Evolutionary conservation across 805 yeast genomes (phyloP).

Genomic region (Nakazawaea molendinolei): DNA sequence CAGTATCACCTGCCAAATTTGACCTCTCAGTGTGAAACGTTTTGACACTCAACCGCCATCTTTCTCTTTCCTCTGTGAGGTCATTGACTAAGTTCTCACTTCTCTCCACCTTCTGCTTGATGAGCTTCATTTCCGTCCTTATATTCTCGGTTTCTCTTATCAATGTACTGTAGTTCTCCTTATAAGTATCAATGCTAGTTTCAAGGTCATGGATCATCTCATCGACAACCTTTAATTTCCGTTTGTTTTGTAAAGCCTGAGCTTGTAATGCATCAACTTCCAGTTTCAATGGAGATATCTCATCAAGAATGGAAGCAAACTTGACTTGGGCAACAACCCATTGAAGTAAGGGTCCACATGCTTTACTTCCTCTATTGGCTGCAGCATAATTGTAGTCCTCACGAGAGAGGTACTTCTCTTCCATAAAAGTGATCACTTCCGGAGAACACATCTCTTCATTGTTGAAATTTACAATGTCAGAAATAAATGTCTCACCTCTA

Average conservation of each 20-base stretch:
- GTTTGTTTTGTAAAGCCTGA: constrained; percentile 54
- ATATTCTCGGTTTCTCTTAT: constrained; percentile 75
- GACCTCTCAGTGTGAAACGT: constrained; percentile 40
- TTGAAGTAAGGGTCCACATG: constrained; percentile 84
- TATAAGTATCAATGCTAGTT: constrained; percentile 59
- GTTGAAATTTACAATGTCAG: constrained; percentile 72
- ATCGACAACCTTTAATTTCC: constrained; percentile 67
- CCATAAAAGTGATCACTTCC: constrained; percentile 50
- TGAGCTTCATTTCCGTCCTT: constrained; percentile 60
- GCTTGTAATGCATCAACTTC: constrained; percentile 59
- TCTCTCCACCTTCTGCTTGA: constrained; percentile 53
- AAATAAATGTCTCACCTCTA: constrained; percentile 80
- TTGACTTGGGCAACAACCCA: constrained; percentile 90
- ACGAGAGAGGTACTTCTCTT: constrained; percentile 49
- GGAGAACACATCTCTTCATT: constrained; percentile 50
- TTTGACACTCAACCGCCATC: constrained; percentile 66
- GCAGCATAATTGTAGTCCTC: constrained; percentile 63
- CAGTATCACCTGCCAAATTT: constrained; percentile 54
- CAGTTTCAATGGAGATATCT: constrained; percentile 63
- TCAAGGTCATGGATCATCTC: constrained; percentile 77
- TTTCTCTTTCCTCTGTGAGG: constrained; percentile 55
- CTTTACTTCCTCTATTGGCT: constrained; percentile 86
- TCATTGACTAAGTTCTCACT: constrained; percentile 58
- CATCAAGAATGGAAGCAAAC: constrained; percentile 65
- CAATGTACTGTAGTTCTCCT: constrained; percentile 60